Evolutionary conservation across 257 asterid genomes (phyloP), one percentile per base, ranked within the genome.

Genomic region (Galeopsis tetrahit): DNA sequence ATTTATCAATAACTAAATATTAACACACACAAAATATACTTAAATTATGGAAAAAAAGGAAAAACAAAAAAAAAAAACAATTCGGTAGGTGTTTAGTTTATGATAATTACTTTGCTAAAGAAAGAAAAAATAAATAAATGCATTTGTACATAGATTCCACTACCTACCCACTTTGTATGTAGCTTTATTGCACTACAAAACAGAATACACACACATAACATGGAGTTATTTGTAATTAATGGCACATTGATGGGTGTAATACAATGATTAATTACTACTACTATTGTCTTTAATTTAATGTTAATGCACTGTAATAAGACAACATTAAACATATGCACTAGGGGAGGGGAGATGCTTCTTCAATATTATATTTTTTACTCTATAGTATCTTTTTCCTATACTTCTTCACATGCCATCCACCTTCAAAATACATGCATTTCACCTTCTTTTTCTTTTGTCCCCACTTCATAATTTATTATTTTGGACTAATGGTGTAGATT

Each of bases 251-350:
- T 21, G 28, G 28, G 28, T 21, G 28, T 21, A 21, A 21, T 21
- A 21, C 28, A 21, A 21, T 21, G 28, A 21, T 21, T 21, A 21
- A 21, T 21, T 21, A 21, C 28, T 21, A 21, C 28, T 21, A 21
- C 28, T 21, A 21, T 21, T 21, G 28, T 21, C 28, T 21, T 21
- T 21, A 21, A 21, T 21, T 21, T 21, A 21, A 21, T 21, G 28
- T 21, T 21, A 62, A 68, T 52, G 48, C 75, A 62, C 4, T 62
- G 71, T 75, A 75, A 48, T 75, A 61, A 60, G 63, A 57, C 39
- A 3, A 5, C 9, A 31, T 57, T 10, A 57, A 3, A 57, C 32
- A 31, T 4, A 31, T 32, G 6, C n/a, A 10, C 7, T 31, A 57
- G 6, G 56, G 28, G 28, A 21, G 28, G 28, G 28, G 56, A n/a